A percentile compares a stretch with the other conserved stretches of the same genome.
phyloP scores from a whole-genome alignment of 768 basidiomycete species.

The Serendipita sp. region DNA sequence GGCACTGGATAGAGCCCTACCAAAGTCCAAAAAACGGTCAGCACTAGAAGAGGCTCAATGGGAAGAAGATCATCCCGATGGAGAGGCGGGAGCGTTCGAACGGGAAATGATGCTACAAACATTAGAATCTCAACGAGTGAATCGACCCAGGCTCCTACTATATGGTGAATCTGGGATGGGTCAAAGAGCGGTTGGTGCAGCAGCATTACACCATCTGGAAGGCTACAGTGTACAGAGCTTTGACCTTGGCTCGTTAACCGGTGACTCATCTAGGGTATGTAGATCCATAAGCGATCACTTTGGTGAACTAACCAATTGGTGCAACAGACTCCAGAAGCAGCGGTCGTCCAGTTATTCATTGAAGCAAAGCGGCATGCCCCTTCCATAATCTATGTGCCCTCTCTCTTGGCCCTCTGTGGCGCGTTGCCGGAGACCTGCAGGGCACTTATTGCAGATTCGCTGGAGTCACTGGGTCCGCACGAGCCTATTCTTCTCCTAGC shows the following conservation, averaged over 20 bases:
- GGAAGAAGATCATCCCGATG: constrained; percentile 48
- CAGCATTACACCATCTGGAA: constrained; percentile 83
- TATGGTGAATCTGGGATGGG: constrained; percentile 80
- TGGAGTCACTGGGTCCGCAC: constrained; percentile 77
- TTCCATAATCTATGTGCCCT: constrained; percentile 87
- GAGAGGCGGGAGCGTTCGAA: constrained; percentile 69
- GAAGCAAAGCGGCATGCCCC: constrained; percentile 97
- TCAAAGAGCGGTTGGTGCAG: constrained; percentile 77
- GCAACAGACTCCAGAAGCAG: constrained; percentile 68
- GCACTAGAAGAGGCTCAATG: constrained; percentile 91
- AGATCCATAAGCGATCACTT: neutral
- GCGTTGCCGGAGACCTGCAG: constrained; percentile 73
- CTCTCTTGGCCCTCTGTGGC: constrained; percentile 68
- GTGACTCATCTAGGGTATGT: constrained; percentile 79
- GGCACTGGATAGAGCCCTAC: constrained; percentile 59
- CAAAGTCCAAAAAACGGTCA: constrained; percentile 60
- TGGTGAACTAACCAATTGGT: constrained; percentile 2
- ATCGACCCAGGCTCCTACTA: constrained; percentile 74
- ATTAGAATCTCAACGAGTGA: constrained; percentile 80
- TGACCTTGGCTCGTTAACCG: constrained; percentile 74
- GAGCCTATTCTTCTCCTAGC: constrained; percentile 90
- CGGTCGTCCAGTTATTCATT: constrained; percentile 85
- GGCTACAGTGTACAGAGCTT: constrained; percentile 90
- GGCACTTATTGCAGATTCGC: constrained; percentile 73
- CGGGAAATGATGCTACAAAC: constrained; percentile 79